Base-by-base conservation (phyloP, 805 yeast genomes). In the Jamesozyma spencerorum region DNA sequence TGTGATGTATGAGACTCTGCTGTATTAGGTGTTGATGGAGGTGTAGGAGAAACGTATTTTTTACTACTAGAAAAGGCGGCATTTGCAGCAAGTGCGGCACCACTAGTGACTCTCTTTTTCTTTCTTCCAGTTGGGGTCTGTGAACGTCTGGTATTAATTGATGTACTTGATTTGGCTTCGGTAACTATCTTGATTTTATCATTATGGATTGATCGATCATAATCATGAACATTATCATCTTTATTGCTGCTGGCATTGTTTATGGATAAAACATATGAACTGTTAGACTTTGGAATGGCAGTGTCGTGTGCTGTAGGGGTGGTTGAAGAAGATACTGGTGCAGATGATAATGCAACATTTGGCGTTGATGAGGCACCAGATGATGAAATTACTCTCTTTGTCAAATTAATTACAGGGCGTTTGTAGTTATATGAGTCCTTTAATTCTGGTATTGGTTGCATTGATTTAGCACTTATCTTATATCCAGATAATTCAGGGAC, bases 401-500 rank as follows among this genome's bases (percentile, higher is more conserved):
- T 12, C 10, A 36, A 17, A 22, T 27, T 32, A 14, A 36, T 32
- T 18, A 19, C 35, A 18, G 41, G 34, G n/a, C 42, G 40, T 22
- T 34, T 43, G 26, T 34, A 36, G 20, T 30, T 33, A 32, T 39
- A 39, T 11, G 24, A 30, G 36, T 43, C 51, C 33, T 58, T 55
- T 22, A 73, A 51, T 43, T 68, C 77, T 0, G 90, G 87, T 30
- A 82, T 68, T 28, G 84, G 81, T 63, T 79, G 74, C 92, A 84
- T 83, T 1, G 90, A 75, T 53, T 79, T 77, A 0, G 92, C 92
- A 39, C 74, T 73, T 60, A 84, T 70, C 46, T 80, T 81, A 53
- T 80, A 84, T 0, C 90, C 86, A 1, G 80, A 75, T 17, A 80
- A 58, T 47, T 71, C 79, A 0, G 92, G 92, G 2, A 81, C 79